These are phyloP conservation scores for Komagataea norvegica DNA, from an alignment of 1,139 yeast genomes.

Conservation along the genomic window DNA sequence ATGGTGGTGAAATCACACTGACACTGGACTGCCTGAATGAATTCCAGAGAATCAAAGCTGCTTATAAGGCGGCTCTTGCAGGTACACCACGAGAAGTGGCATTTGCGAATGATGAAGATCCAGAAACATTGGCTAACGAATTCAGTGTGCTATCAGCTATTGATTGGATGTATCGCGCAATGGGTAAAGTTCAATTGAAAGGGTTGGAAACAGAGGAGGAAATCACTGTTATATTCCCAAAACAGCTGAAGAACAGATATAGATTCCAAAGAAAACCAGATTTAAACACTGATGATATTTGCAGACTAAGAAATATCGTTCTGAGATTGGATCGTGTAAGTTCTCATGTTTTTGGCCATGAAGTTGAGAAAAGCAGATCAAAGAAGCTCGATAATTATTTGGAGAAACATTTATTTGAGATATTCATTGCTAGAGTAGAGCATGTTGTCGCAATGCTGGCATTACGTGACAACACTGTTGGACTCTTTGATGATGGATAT, in stretches of 20 bases:
- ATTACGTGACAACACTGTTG: slow-evolving; percentile 26
- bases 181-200: slow-evolving; percentile 87
- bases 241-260: slow-evolving; percentile 52
- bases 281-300: slow-evolving; percentile 32
- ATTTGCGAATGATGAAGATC: slow-evolving; percentile 60
- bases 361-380: slow-evolving; percentile 27
- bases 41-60: slow-evolving; percentile 51
- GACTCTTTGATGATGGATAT: slow-evolving; percentile 15
- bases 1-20: slow-evolving; percentile 94
- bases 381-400: slow-evolving; percentile 31
- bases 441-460: slow-evolving; percentile 33
- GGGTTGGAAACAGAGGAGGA: slow-evolving; percentile 93
- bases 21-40: slow-evolving; percentile 79
- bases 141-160: slow-evolving; percentile 59
- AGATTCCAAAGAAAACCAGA: slow-evolving; percentile 28
- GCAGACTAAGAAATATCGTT: slow-evolving; percentile 44
- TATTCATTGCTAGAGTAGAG: slow-evolving; percentile 45
- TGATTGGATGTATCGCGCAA: slow-evolving; percentile 64
- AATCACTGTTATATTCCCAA: slow-evolving; percentile 76
- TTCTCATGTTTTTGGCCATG: slow-evolving; percentile 17
- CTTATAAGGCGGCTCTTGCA: slow-evolving; percentile 40
- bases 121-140: slow-evolving; percentile 58
- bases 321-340: slow-evolving; percentile 45
- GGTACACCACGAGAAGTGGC: slow-evolving; percentile 45
- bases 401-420: slow-evolving; percentile 39